Evolutionary conservation across 2,329 filamentous ascomycete genomes (phyloP).

Genomic region (Cordyceps tenuipes): DNA sequence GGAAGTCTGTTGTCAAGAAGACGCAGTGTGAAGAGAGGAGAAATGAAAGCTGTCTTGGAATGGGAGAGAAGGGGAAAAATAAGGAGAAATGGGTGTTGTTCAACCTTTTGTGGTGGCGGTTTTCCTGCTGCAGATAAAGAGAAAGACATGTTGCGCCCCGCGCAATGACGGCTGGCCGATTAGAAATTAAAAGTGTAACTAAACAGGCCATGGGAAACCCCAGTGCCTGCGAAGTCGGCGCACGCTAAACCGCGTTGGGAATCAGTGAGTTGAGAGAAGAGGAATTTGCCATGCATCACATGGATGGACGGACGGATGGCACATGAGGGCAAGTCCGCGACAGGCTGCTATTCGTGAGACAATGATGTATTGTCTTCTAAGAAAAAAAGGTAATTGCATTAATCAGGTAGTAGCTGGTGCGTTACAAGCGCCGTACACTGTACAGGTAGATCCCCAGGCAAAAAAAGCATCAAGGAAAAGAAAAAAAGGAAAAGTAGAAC

Average conservation of each 20-base stretch:
- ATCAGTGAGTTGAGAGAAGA: neutral
- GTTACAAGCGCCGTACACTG: neutral
- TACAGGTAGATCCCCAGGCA: neutral
- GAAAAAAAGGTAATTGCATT: neutral
- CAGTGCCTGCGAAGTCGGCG: conserved; percentile 10
- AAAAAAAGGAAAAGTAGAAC: neutral
- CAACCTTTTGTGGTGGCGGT: neutral
- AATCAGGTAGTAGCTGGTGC: neutral
- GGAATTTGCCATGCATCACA: neutral
- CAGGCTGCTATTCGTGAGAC: too few relatives aligned
- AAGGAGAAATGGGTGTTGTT: neutral
- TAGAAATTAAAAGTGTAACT: conserved; percentile 7
- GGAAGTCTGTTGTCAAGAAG: too few relatives aligned
- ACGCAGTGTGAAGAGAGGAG: too few relatives aligned
- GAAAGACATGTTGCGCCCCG: neutral
- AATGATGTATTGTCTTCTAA: too few relatives aligned
- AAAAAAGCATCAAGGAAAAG: neutral
- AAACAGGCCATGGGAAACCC: neutral
- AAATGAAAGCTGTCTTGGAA: neutral
- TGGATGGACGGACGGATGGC: too few relatives aligned
- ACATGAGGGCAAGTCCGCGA: too few relatives aligned
- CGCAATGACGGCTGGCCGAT: conserved; percentile 8
- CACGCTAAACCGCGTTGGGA: neutral
- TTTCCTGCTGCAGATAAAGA: neutral
- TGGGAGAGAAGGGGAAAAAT: neutral